Conservation (phyloP, 805 yeast genomes). For the Metschnikowia kofuensis region DNA sequence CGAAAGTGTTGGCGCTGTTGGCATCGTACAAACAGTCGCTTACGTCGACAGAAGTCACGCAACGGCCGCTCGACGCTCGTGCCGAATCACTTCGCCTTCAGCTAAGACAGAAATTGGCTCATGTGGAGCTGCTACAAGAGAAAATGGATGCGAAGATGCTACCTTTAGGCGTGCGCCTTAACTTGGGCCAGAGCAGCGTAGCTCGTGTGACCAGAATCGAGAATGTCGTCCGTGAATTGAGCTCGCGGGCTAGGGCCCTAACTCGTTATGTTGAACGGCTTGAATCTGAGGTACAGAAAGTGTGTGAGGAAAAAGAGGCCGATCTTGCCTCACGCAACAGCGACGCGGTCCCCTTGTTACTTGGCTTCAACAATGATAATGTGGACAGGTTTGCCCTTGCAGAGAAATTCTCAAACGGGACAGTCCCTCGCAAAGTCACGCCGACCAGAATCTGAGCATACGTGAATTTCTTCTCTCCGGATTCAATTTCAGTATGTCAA, state of each 20-base stretch:
- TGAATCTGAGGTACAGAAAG: conserved; percentile 3
- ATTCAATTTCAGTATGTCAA: too few relatives aligned
- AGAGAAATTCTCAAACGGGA: background rate
- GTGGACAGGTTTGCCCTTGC: conserved; percentile 3
- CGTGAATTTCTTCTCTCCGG: too few relatives aligned
- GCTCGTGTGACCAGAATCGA: conserved; percentile 28
- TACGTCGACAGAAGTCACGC: conserved; percentile 13
- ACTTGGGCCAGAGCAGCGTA: conserved; percentile 17
- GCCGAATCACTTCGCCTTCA: conserved; percentile 24
- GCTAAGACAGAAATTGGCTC: conserved; percentile 26
- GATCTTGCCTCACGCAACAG: background rate
- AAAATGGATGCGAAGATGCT: conserved; percentile 26
- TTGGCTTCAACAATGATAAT: background rate
- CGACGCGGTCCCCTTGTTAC: background rate
- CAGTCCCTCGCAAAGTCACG: conserved; percentile 2
- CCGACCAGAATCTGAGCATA: background rate
- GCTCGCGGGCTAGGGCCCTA: conserved; percentile 17
- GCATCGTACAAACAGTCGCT: conserved; percentile 16
- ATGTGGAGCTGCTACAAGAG: conserved; percentile 23
- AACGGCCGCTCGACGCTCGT: conserved; percentile 31
- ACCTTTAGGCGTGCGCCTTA: conserved; percentile 30
- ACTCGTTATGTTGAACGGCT: conserved; percentile 7
- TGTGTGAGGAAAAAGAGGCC: background rate
- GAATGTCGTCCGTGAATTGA: conserved; percentile 26
- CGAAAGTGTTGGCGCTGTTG: conserved; percentile 27